Evolutionary conservation across 805 yeast genomes (phyloP).

Genomic region (Nakazawaea wyomingensis): DNA sequence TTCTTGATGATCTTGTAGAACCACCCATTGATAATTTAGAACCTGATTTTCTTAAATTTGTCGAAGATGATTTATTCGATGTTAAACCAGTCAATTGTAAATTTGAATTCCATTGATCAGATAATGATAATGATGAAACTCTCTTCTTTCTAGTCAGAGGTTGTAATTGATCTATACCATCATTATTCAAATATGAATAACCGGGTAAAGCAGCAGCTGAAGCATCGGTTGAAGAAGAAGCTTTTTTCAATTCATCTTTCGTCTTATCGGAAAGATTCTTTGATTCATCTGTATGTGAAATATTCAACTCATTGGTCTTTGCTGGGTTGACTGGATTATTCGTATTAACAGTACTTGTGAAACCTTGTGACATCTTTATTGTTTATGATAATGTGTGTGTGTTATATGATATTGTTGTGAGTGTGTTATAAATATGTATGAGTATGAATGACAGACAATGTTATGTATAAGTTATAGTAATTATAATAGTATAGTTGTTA

Average conservation of each 20-base stretch:
- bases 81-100: conserved; percentile 29
- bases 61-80: conserved; percentile 10
- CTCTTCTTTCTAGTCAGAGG: conserved; percentile 59
- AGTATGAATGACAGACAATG: too few relatives aligned
- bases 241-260: background rate
- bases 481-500: background rate
- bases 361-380: conserved; percentile 9
- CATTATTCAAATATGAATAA: conserved; percentile 59
- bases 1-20: conserved; percentile 36
- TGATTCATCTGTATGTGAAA: conserved; percentile 3
- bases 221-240: conserved; percentile 2
- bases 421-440: too few relatives aligned
- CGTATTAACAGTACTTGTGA: conserved; percentile 11
- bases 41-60: conserved; percentile 16
- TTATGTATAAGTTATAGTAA: too few relatives aligned
- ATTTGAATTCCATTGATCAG: conserved; percentile 55
- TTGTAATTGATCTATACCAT: conserved; percentile 62
- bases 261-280: background rate
- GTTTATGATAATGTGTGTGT: background rate
- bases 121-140: conserved; percentile 61
- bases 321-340: conserved; percentile 11
- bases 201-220: conserved; percentile 4
- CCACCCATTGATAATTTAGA: conserved; percentile 23
- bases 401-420: background rate
- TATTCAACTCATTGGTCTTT: conserved; percentile 4